A percentile compares a stretch with the other conserved stretches of the same genome.
These are phyloP conservation scores for Castanea mollissima DNA, from an alignment of 306 rosid species.

Conservation along the genomic window DNA sequence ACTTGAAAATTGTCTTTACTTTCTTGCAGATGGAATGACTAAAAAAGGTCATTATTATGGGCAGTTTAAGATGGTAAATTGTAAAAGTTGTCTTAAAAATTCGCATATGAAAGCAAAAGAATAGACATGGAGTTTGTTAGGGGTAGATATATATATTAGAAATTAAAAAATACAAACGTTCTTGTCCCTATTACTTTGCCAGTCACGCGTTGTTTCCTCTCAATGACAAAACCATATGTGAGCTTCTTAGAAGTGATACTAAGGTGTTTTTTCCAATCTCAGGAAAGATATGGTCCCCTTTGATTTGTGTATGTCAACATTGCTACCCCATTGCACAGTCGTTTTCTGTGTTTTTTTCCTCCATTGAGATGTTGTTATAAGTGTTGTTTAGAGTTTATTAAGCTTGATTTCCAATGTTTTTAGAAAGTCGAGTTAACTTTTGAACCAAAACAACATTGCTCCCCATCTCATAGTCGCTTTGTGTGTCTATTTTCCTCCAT, in stretches of 20 bases:
- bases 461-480: too few species aligned
- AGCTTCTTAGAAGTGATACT: slow-evolving; percentile 11
- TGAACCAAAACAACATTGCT: neutral
- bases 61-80: too few species aligned
- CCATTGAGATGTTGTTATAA: too few species aligned
- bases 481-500: neutral
- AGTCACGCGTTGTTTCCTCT: slow-evolving; percentile 1
- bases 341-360: neutral
- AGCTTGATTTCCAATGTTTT: neutral
- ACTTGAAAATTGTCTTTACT: too few species aligned
- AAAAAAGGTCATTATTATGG: too few species aligned
- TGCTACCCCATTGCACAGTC: neutral
- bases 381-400: neutral
- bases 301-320: neutral
- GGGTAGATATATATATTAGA: too few species aligned
- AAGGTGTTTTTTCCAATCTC: slow-evolving; percentile 5
- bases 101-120: too few species aligned
- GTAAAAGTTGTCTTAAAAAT: too few species aligned
- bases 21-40: too few species aligned
- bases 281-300: slow-evolving; percentile 22
- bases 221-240: neutral
- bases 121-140: too few species aligned
- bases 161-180: neutral
- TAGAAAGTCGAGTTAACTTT: neutral
- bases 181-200: neutral